Evolutionary conservation across 306 rosid genomes (phyloP).

Genomic region (Rosa chinensis): DNA sequence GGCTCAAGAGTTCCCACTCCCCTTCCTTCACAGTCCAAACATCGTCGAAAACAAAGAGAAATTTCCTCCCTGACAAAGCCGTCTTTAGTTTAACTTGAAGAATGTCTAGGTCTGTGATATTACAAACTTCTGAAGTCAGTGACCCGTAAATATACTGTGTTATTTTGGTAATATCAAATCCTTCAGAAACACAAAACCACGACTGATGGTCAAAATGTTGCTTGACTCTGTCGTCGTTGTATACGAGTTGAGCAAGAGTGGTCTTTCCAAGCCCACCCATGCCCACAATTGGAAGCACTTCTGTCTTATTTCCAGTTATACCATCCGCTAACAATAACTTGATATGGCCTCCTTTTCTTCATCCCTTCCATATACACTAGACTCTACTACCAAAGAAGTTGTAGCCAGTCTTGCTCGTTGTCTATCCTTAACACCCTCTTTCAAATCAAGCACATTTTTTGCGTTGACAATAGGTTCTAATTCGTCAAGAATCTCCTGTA

Average conservation of each 20-base stretch:
- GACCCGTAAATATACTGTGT: neutral
- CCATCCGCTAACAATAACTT: neutral
- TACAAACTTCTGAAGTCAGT: neutral
- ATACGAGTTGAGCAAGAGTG: neutral
- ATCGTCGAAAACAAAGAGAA: neutral
- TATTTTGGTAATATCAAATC: neutral
- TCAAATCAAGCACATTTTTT: neutral
- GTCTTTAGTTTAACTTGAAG: neutral
- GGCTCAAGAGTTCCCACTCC: neutral
- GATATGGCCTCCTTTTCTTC: neutral
- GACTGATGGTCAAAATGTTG: neutral
- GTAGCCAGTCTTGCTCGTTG: neutral
- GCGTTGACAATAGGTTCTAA: neutral
- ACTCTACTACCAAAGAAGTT: neutral
- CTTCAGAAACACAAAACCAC: neutral
- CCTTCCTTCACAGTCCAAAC: neutral
- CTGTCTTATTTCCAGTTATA: neutral
- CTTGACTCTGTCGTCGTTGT: neutral
- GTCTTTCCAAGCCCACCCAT: slow-evolving; percentile 6
- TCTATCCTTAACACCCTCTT: neutral
- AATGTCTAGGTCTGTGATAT: neutral
- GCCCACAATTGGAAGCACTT: neutral
- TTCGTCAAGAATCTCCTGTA: neutral
- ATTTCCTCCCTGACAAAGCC: neutral
- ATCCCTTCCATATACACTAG: neutral